A percentile compares a stretch with the other conserved stretches of the same genome.
These are phyloP conservation scores for Isoetes engelmannii DNA, from an alignment of 83 land plant genomes.

Conservation along the genomic window DNA sequence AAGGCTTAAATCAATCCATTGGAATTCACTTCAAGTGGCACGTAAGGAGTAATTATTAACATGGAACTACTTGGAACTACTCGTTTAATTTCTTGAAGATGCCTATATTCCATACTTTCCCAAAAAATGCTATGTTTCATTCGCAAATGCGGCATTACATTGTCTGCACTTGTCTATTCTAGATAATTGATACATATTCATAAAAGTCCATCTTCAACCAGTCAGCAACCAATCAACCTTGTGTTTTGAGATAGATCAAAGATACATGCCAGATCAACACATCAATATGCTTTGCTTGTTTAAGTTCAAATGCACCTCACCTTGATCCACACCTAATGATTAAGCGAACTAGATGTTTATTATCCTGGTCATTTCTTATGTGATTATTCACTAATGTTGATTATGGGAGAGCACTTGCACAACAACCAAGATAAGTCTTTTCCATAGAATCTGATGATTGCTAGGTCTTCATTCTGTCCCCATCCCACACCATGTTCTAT, in stretches of 20 bases:
- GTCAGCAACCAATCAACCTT: constrained; percentile 17
- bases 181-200: not conserved
- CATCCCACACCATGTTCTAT: constrained; percentile 23
- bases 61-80: constrained; percentile 73
- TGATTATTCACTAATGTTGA: too few species aligned
- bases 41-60: constrained; percentile 50
- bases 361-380: too few species aligned
- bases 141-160: constrained; percentile 50
- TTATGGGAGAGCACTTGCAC: too few species aligned
- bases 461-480: too few species aligned
- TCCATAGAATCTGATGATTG: too few species aligned
- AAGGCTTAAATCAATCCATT: constrained; percentile 37
- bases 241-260: constrained; percentile 1
- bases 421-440: too few species aligned
- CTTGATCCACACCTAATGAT: too few species aligned
- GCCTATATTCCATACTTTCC: constrained; percentile 56
- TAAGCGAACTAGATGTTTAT: too few species aligned
- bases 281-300: not conserved
- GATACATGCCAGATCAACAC: not conserved
- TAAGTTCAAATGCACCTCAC: too few species aligned
- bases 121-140: too few species aligned
- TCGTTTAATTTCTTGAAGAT: constrained; percentile 47
- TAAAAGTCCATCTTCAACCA: constrained; percentile 11
- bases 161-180: constrained; percentile 2
- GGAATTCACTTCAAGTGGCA: constrained; percentile 30